Conservation (phyloP, 176 grass and related monocot species). For the Oryza meyeriana region DNA sequence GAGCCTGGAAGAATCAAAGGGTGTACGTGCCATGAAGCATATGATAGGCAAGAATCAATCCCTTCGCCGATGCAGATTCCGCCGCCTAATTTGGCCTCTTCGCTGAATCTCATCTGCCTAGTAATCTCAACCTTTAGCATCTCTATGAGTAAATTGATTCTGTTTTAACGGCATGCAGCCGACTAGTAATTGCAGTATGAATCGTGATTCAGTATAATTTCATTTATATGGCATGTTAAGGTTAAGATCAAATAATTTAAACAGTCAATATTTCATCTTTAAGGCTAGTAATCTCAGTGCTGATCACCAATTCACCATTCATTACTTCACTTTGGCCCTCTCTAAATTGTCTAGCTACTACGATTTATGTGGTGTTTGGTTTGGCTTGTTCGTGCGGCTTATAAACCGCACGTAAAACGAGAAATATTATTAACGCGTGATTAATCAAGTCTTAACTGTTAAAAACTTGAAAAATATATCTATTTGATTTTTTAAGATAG, state of each 20-base stretch:
- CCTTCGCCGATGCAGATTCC: slow-evolving; percentile 8
- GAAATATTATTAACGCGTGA: no score
- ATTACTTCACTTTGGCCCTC: neutral
- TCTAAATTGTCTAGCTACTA: neutral
- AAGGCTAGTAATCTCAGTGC: neutral
- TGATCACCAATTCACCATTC: neutral
- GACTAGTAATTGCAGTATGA: neutral
- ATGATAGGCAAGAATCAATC: neutral
- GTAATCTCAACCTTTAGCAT: neutral
- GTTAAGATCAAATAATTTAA: no score
- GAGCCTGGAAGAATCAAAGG: neutral
- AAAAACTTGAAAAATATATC: no score
- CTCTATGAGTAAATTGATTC: neutral
- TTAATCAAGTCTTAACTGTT: no score
- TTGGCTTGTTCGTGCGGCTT: no score
- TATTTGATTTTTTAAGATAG: no score
- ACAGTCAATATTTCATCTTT: neutral
- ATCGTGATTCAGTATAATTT: neutral
- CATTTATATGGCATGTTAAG: neutral
- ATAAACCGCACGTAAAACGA: no score
- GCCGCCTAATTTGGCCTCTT: slow-evolving; percentile 1
- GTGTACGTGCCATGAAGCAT: neutral
- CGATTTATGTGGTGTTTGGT: no score
- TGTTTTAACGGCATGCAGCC: slow-evolving; percentile 3
- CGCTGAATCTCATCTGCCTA: slow-evolving; percentile 1